Evolutionary conservation across 179 eudicot genomes (phyloP).

Genomic region (Silene noctiflora): DNA sequence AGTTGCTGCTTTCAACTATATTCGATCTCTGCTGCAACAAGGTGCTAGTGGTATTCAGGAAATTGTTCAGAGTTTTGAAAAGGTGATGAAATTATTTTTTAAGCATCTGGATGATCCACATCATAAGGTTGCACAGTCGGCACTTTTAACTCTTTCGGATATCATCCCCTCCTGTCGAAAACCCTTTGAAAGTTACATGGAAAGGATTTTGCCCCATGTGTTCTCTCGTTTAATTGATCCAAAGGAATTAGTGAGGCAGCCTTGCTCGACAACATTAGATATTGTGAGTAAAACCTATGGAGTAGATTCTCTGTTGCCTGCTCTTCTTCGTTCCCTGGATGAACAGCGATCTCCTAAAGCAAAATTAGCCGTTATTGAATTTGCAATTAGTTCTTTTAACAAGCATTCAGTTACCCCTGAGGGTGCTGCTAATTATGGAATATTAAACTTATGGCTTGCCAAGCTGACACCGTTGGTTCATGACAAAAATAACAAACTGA

Average conservation of each 20-base stretch:
- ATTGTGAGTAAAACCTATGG: constrained; percentile 90
- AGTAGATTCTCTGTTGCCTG: constrained; percentile 84
- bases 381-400: constrained; percentile 83
- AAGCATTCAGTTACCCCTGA: constrained; percentile 72
- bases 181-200: constrained; percentile 96
- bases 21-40: constrained; percentile 75
- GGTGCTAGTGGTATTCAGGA: constrained; percentile 90
- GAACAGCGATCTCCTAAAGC: constrained; percentile 99
- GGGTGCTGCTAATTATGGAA: constrained; percentile 76
- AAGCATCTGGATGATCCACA: constrained; percentile 99
- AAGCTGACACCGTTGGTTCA: constrained; percentile 83
- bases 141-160: constrained; percentile 94
- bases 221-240: constrained; percentile 93
- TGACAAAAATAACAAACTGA: constrained; percentile 88
- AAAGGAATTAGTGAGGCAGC: constrained; percentile 89
- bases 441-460: constrained; percentile 90
- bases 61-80: constrained; percentile 85
- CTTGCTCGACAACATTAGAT: constrained; percentile 85
- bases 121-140: constrained; percentile 99
- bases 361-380: constrained; percentile 90
- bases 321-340: constrained; percentile 93
- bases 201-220: constrained; percentile 92
- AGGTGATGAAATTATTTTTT: constrained; percentile 96
- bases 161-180: constrained; percentile 84
- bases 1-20: constrained; percentile 92